A percentile compares a stretch with the other conserved stretches of the same genome.
These are phyloP conservation scores for Spathaspora sp. DNA, from an alignment of 1,139 yeast species.

Conservation along the genomic window DNA sequence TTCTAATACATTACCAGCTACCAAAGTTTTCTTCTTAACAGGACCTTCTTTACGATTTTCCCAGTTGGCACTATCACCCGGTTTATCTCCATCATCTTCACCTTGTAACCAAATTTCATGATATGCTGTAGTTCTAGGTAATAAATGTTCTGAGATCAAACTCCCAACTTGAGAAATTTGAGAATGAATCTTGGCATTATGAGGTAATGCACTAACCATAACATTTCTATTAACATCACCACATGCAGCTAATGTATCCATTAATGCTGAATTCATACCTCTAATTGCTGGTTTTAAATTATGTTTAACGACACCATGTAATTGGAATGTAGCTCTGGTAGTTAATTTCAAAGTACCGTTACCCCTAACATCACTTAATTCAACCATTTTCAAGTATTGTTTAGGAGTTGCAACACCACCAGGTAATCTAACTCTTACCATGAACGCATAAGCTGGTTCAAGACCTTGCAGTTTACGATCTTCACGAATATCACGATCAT, in stretches of 20 bases:
- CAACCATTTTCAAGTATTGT: constrained; percentile 87
- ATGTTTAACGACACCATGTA: constrained; percentile 92
- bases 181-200: constrained; percentile 75
- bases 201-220: constrained; percentile 86
- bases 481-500: constrained; percentile 94
- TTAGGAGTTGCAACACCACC: constrained; percentile 88
- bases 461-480: constrained; percentile 87
- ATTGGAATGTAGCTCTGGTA: constrained; percentile 96
- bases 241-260: constrained; percentile 97
- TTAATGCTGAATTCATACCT: constrained; percentile 84
- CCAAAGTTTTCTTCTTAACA: constrained; percentile 71
- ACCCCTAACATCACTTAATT: constrained; percentile 79
- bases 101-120: constrained; percentile 97
- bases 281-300: constrained; percentile 87
- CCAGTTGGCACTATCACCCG: constrained; percentile 69
- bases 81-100: constrained; percentile 69
- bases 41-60: constrained; percentile 78
- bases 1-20: constrained; percentile 83
- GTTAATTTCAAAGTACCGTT: constrained; percentile 93
- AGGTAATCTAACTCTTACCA: constrained; percentile 95
- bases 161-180: constrained; percentile 69
- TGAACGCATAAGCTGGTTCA: constrained; percentile 94
- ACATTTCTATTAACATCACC: constrained; percentile 98
- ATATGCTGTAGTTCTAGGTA: constrained; percentile 92
- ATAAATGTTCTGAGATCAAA: constrained; percentile 72